Conservation (phyloP, 169 alveolate species). For the Eimeria falciformis region DNA sequence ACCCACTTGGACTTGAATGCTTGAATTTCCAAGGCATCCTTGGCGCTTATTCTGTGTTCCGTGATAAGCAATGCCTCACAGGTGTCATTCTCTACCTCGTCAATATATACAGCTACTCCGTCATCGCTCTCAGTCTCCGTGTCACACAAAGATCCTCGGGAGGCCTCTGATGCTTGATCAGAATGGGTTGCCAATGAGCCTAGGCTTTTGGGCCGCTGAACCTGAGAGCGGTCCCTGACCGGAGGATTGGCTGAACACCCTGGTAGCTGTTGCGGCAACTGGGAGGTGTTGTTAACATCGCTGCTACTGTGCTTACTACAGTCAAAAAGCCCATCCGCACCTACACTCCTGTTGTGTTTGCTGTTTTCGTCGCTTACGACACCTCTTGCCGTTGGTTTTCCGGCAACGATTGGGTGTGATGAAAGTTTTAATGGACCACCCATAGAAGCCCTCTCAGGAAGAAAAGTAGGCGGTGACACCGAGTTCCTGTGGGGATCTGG, state of each 20-base stretch:
- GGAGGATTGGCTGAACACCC: not conserved
- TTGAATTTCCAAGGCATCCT: constrained; percentile 29
- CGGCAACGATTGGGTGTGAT: not conserved
- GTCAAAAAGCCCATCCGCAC: not conserved
- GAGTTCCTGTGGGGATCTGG: constrained; percentile 52
- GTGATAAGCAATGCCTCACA: constrained; percentile 12
- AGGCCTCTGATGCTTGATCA: not conserved
- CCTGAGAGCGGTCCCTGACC: not conserved
- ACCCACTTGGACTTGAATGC: constrained; percentile 53
- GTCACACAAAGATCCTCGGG: constrained; percentile 4
- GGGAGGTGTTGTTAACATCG: not conserved
- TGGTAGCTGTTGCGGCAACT: too few species aligned
- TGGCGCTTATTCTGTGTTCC: constrained; percentile 39
- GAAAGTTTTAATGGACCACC: constrained; percentile 8
- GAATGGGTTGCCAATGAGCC: not conserved
- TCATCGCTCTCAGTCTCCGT: constrained; percentile 45
- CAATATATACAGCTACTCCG: constrained; percentile 64
- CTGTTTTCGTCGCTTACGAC: not conserved
- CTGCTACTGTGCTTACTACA: not conserved
- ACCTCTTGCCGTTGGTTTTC: not conserved
- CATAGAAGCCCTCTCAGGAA: constrained; percentile 37
- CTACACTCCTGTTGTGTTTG: not conserved
- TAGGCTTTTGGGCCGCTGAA: not conserved
- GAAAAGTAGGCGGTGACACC: not conserved
- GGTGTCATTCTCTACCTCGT: constrained; percentile 31